A percentile compares a stretch with the other conserved stretches of the same genome.
Conservation (phyloP, 2,329 filamentous ascomycete species). For the Aspergillus fijiensis region DNA sequence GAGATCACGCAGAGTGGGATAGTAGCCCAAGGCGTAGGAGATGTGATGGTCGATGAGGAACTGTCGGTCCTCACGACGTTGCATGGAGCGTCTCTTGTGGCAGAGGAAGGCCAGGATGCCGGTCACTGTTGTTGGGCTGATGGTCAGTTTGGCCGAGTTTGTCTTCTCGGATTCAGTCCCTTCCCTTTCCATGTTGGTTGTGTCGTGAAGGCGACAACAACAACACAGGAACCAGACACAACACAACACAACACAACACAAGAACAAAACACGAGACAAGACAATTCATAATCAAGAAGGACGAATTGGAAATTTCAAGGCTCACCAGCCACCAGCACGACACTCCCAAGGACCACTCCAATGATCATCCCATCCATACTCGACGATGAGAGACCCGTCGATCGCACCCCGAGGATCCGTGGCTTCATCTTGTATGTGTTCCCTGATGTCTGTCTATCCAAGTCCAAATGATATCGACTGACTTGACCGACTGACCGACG, state of each 20-base stretch:
- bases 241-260: too few species aligned
- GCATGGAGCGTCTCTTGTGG: conserved; percentile 25
- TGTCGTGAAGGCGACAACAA: too few species aligned
- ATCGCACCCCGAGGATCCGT: not conserved
- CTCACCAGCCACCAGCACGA: conserved; percentile 28
- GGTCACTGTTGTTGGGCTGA: conserved; percentile 21
- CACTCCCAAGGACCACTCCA: conserved; percentile 30
- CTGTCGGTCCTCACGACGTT: conserved; percentile 22
- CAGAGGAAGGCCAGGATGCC: conserved; percentile 26
- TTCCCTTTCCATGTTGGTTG: too few species aligned
- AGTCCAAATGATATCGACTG: too few species aligned
- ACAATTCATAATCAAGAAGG: not conserved
- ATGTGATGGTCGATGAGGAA: conserved; percentile 13
- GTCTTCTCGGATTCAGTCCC: too few species aligned
- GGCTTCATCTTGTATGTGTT: not conserved
- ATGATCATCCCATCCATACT: conserved; percentile 24
- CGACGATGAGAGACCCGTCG: not conserved
- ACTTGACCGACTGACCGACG: not conserved
- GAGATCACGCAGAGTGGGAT: not conserved
- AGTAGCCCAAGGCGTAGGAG: conserved; percentile 2
- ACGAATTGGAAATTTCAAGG: not conserved
- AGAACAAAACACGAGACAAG: not conserved
- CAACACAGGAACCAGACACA: too few species aligned
- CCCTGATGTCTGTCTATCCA: not conserved
- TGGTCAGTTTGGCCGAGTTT: not conserved